phyloP scores from a whole-genome alignment of 495 filamentous ascomycete genomes.

The Extremus antarcticus region DNA sequence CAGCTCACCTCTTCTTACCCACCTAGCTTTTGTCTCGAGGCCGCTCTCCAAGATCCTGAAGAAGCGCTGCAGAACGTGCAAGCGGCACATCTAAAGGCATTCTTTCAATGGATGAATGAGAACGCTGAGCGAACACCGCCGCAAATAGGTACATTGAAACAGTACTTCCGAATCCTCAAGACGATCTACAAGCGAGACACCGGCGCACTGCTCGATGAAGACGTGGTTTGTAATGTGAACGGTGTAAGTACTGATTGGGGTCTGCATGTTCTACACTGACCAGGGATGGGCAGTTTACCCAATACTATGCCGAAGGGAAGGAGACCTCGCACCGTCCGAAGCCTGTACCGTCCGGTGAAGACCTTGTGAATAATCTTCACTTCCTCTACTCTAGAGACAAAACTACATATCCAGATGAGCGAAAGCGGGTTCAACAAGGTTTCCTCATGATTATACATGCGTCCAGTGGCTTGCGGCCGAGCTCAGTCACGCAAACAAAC shows the following conservation, averaged over 20 bases:
- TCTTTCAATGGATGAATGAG: background rate
- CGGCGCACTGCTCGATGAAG: background rate
- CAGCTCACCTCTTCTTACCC: too few relatives aligned
- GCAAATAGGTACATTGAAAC: background rate
- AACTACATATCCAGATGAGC: background rate
- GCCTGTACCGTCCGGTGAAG: background rate
- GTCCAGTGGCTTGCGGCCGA: background rate
- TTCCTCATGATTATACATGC: background rate
- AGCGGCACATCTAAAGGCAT: background rate
- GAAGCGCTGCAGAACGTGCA: background rate
- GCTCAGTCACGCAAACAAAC: background rate
- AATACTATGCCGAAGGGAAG: constrained; percentile 1
- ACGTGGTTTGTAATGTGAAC: background rate
- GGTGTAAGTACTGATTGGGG: background rate
- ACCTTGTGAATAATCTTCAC: background rate
- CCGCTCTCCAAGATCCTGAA: background rate
- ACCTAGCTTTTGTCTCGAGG: background rate
- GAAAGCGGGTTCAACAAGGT: background rate
- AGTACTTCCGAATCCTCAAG: background rate
- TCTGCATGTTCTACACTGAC: too few relatives aligned
- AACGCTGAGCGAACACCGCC: background rate
- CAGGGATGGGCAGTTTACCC: background rate
- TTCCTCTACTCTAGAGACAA: background rate
- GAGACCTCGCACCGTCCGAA: background rate
- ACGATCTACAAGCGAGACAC: background rate